Conservation (phyloP, 2,329 filamentous ascomycete genomes). For the Clarireedia hainanense region DNA sequence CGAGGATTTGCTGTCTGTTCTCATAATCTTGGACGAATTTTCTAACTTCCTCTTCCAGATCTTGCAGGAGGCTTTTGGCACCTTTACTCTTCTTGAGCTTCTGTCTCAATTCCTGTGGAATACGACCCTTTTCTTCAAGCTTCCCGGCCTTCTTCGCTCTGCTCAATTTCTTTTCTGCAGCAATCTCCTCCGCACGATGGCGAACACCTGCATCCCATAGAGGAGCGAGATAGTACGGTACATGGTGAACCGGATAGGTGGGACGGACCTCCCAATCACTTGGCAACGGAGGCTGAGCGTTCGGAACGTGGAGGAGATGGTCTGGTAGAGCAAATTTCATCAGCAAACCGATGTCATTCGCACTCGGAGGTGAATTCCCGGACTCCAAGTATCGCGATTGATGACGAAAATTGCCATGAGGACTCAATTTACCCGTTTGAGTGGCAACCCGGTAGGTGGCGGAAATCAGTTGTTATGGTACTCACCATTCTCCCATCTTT, state of each 20-base stretch:
- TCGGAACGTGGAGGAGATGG: slow-evolving; percentile 77
- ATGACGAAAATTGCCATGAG: background rate
- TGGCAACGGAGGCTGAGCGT: slow-evolving; percentile 73
- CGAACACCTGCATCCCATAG: slow-evolving; percentile 67
- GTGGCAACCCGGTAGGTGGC: background rate
- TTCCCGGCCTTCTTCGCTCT: slow-evolving; percentile 22
- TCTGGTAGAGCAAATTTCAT: slow-evolving; percentile 43
- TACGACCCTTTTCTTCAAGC: slow-evolving; percentile 41
- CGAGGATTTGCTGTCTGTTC: slow-evolving; percentile 25
- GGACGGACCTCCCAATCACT: slow-evolving; percentile 77
- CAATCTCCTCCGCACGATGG: slow-evolving; percentile 42
- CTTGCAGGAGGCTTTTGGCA: slow-evolving; percentile 71
- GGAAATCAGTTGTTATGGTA: slow-evolving; percentile 6
- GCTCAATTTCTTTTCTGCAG: slow-evolving; percentile 33
- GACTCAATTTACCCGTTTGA: background rate
- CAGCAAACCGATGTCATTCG: slow-evolving; percentile 1
- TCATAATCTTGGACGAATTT: slow-evolving; percentile 61
- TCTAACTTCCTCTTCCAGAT: slow-evolving; percentile 77
- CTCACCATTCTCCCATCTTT: slow-evolving; percentile 92
- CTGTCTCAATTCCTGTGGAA: slow-evolving; percentile 73
- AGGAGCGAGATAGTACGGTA: slow-evolving; percentile 84
- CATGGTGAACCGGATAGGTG: slow-evolving; percentile 66
- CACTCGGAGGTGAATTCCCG: slow-evolving; percentile 7
- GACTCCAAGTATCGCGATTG: slow-evolving; percentile 10
- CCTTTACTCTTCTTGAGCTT: slow-evolving; percentile 72